Percentiles rank a stretch among this genome's conserved stretches.
Conservation (phyloP, 805 yeast genomes). For the Saccharomycopsis malanga region DNA sequence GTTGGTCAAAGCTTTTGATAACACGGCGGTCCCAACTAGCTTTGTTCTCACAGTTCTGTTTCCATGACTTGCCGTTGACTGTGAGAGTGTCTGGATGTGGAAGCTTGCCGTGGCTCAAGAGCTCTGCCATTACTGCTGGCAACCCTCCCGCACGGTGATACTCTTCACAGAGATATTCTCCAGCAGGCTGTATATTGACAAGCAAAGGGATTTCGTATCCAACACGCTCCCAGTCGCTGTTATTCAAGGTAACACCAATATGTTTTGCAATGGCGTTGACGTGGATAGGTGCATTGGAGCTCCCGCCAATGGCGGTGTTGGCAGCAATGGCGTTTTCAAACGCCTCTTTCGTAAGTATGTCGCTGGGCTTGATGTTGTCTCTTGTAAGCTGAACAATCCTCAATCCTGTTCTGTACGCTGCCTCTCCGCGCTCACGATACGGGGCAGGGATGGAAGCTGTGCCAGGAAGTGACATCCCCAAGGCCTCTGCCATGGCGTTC, state of each 20-base stretch:
- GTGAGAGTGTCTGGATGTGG: conserved; percentile 24
- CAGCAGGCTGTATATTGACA: conserved; percentile 22
- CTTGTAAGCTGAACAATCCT: conserved; percentile 20
- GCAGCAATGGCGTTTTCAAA: conserved; percentile 23
- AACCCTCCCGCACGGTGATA: conserved; percentile 25
- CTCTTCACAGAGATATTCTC: conserved; percentile 23
- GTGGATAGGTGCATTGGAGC: conserved; percentile 22
- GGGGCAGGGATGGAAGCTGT: conserved; percentile 22
- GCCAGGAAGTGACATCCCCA: conserved; percentile 22
- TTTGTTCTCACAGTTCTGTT: conserved; percentile 20
- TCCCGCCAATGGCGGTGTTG: conserved; percentile 22
- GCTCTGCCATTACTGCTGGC: conserved; percentile 24
- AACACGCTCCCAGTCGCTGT: conserved; percentile 22
- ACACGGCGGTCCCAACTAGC: conserved; percentile 21
- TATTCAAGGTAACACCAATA: conserved; percentile 18
- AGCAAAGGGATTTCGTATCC: conserved; percentile 21
- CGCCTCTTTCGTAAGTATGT: conserved; percentile 21
- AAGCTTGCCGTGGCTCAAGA: conserved; percentile 18
- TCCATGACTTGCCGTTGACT: conserved; percentile 23
- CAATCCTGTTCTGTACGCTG: conserved; percentile 20
- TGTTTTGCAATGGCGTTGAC: conserved; percentile 22
- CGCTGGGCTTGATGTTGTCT: conserved; percentile 20
- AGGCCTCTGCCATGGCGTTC: conserved; percentile 22
- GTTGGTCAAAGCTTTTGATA: conserved; percentile 22
- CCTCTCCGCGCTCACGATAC: conserved; percentile 21